These are phyloP conservation scores for Cudoniella acicularis DNA, from an alignment of 495 filamentous ascomycete genomes.

Conservation along the genomic window DNA sequence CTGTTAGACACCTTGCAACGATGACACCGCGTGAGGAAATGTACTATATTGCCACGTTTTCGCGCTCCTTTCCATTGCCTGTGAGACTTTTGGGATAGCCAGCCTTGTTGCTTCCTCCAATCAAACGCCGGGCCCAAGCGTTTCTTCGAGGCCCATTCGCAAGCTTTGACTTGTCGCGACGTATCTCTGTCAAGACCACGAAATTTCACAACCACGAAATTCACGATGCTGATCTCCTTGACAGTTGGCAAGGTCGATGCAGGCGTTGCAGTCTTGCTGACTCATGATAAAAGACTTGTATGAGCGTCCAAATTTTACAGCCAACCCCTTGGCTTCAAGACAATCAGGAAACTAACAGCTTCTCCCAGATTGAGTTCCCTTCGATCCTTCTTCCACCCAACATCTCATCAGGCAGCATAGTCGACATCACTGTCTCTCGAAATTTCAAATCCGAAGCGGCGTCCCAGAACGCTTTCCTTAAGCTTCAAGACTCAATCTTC, in stretches of 20 bases:
- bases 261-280: slow-evolving; percentile 93
- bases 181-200: slow-evolving; percentile 2
- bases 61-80: neutral
- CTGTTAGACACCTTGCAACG: no score
- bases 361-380: slow-evolving; percentile 88
- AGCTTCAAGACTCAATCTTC: slow-evolving; percentile 85
- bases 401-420: slow-evolving; percentile 91
- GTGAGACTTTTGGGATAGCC: neutral
- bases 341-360: neutral
- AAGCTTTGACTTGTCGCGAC: slow-evolving; percentile 18
- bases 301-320: slow-evolving; percentile 21
- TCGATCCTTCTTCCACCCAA: slow-evolving; percentile 94
- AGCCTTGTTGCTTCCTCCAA: slow-evolving; percentile 18
- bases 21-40: no score
- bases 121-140: slow-evolving; percentile 6
- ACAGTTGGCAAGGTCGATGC: slow-evolving; percentile 99
- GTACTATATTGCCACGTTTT: neutral
- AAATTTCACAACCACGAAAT: neutral
- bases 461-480: slow-evolving; percentile 67
- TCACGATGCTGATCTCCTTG: slow-evolving; percentile 87
- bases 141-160: slow-evolving; percentile 5
- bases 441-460: slow-evolving; percentile 74
- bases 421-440: slow-evolving; percentile 93
- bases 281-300: slow-evolving; percentile 95
- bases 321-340: neutral